Base-by-base conservation (phyloP, 441 rosid species). In the Corymbia calophylla region DNA sequence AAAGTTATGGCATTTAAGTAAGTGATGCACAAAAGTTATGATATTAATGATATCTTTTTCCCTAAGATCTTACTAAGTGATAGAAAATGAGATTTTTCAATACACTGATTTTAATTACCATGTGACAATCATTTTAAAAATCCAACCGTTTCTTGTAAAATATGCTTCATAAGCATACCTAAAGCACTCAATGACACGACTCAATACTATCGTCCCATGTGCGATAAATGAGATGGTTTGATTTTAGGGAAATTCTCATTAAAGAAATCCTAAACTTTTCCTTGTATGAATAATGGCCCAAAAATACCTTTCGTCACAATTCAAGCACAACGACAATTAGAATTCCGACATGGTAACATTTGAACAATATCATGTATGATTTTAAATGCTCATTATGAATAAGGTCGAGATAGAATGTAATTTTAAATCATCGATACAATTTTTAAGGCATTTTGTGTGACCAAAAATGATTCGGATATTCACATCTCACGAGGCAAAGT, bases 101-200 rank as follows among this genome's bases (percentile, higher is more conserved):
- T n/a, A n/a, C n/a, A n/a, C n/a, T n/a, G 39, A 44, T 66, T 66
- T 16, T 31, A n/a, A 64, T 64, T 1, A 2, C 6, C 17, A 4
- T 11, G n/a, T 27, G 31, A 60, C 31, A 16, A 64, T 6, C 29
- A 77, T 51, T 23, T 23, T 6, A 44, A 39, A 44, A 77, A 0
- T 6, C 0, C 9, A 23, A 68, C 23, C 3, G 2, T 17, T 32
- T 32, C 44, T 32, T 17, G 25, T 31, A 9, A 68, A 68, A 31
- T 17, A 68, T 68, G 77, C 44, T 68, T 17, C 35, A 35, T 17
- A 32, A 0, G 19, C 3, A 1, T 15, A 12, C 4, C 1, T 17
- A 17, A 9, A 68, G 77, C 1, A 3, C 0, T 17, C 0, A 11
- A 68, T 21, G 25, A 32, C 9, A 32, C 10, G 0, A 4, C 11